Base-by-base conservation (phyloP, 1,139 yeast species). In the Taphrina populina region DNA sequence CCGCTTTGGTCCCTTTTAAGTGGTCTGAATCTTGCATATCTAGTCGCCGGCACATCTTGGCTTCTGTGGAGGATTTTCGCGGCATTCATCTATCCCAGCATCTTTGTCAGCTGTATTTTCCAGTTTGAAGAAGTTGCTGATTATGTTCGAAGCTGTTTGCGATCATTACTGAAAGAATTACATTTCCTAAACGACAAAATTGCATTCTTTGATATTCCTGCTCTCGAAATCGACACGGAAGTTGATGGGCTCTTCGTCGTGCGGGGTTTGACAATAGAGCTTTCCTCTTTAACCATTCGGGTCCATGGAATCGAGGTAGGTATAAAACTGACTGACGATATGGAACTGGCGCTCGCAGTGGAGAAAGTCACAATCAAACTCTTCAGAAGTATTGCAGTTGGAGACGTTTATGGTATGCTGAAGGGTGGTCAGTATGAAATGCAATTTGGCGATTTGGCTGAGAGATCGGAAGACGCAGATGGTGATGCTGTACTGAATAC, bases 181-280 rank as follows among this genome's bases (percentile, higher is more conserved):
- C 54, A 49, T 6, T 49, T 49, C 21, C 40, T 49, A 11, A 49
- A 41, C 32, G 54, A 49, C 54, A 49, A 49, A 32, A 34, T 49
- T 32, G 54, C 54, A 17, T 49, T 49, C 17, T 49, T 49, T 33
- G 44, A 49, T 33, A 49, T 49, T 32, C 54, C 54, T 11, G 54
- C 54, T 20, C 33, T 49, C 32, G 54, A 49, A 39, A 49, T 49
- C 23, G 54, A 49, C 24, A 49, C 54, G 7, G 54, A 49, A 2
- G 54, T 49, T 32, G 54, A 49, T 32, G 54, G 54, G 5, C 39
- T 49, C 39, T 49, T 49, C 23, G 54, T 49, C 40, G 46, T 49
- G 7, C 54, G 54, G 3, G 54, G 54, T 8, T 8, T 49, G 11
- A 49, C 54, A 11, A 2, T 49, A 19, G 44, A 41, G 21, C 19